Percentiles rank a stretch among this genome's conserved stretches.
Conservation (phyloP, 2,329 filamentous ascomycete genomes). For the Trichophyton equinum region DNA sequence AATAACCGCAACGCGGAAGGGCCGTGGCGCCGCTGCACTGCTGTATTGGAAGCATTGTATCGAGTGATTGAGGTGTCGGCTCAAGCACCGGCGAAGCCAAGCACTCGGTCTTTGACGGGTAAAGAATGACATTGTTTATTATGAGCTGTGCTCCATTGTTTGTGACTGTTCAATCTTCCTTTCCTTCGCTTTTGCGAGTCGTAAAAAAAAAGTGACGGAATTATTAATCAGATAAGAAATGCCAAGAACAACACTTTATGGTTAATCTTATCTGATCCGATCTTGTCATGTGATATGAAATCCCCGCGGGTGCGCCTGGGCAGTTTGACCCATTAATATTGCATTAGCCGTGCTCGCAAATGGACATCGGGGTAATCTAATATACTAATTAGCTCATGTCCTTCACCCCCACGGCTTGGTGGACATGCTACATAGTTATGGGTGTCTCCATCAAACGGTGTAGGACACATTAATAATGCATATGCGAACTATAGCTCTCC, state of each 20-base stretch:
- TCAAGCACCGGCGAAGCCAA: neutral
- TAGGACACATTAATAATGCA: too few species aligned
- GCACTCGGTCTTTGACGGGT: neutral
- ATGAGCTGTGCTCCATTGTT: neutral
- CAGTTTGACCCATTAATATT: too few species aligned
- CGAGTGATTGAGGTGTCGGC: neutral
- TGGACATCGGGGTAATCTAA: too few species aligned
- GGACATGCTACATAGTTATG: too few species aligned
- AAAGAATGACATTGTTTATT: neutral
- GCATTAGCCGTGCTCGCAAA: too few species aligned
- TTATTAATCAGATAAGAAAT: neutral
- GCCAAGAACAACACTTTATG: neutral
- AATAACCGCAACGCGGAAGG: constrained; percentile 72
- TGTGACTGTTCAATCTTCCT: neutral
- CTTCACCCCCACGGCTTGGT: too few species aligned
- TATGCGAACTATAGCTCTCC: too few species aligned
- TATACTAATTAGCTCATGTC: too few species aligned
- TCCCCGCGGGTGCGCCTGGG: too few species aligned
- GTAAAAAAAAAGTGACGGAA: neutral
- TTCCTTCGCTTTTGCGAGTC: neutral
- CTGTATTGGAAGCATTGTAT: constrained; percentile 3
- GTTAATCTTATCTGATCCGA: neutral
- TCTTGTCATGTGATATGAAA: neutral
- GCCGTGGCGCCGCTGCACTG: constrained; percentile 26
- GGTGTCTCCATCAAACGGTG: too few species aligned